These are phyloP conservation scores for Zea mays DNA, from an alignment of 176 grass and related monocot species.

Conservation along the genomic window Zm-B73-REFERENCE-NAM-5.0 NC_050100.1:120855001-120855500, in stretches of 20 bases:
- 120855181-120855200: not conserved
- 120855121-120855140: slow-evolving; percentile 1
- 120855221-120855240: not conserved
- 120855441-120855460: slow-evolving; percentile 25
- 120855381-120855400: not conserved
- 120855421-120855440: slow-evolving; percentile 46
- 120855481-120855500: not conserved
- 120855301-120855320: slow-evolving; percentile 44
- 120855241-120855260: not conserved
- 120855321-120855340: slow-evolving; percentile 97
- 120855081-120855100: slow-evolving; percentile 54
- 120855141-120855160: too few species aligned
- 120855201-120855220: not conserved
- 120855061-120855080: slow-evolving; percentile 43
- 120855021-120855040: not conserved
- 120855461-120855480: slow-evolving; percentile 30
- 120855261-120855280: not conserved
- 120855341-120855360: slow-evolving; percentile 91
- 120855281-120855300: not conserved
- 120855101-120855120: slow-evolving; percentile 43
- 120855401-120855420: slow-evolving; percentile 54
- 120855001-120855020: too few species aligned
- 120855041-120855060: slow-evolving; percentile 18
- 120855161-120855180: not conserved
- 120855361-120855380: slow-evolving; percentile 47